Evolutionary conservation across 1,284 basidiomycete species (phyloP).

Genomic region (Sphagnurus paluster): DNA sequence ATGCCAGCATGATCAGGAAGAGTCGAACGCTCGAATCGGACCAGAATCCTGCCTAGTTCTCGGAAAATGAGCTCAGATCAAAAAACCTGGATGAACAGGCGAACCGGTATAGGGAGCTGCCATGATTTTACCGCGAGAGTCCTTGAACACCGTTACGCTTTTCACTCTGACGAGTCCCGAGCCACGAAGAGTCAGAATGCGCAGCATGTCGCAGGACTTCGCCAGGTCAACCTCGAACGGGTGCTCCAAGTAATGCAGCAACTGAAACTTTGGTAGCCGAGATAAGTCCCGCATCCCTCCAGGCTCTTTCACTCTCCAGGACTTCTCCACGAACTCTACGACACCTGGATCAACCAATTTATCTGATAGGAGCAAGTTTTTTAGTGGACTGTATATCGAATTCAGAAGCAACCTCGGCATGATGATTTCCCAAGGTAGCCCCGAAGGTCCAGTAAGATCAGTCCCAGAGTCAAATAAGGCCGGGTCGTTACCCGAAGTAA

Average conservation of each 20-base stretch:
- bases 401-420: background rate
- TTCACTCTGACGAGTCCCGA: background rate
- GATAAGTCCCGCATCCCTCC: too few species aligned
- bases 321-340: background rate
- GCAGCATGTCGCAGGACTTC: background rate
- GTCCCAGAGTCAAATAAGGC: background rate
- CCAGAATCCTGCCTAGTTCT: conserved; percentile 3
- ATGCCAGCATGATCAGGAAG: background rate
- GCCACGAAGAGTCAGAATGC: background rate
- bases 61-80: background rate
- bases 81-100: background rate
- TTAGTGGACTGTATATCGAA: background rate
- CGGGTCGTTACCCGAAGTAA: background rate
- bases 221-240: conserved; percentile 7
- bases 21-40: conserved; percentile 11
- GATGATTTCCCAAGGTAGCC: background rate
- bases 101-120: conserved; percentile 7
- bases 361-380: background rate
- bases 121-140: background rate
- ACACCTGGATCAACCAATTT: background rate
- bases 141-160: background rate
- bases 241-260: conserved; percentile 9
- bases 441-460: background rate
- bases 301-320: too few species aligned
- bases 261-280: background rate